Conservation (phyloP, 352 stramenopile genomes). For the Stramenopiles sp. region DNA sequence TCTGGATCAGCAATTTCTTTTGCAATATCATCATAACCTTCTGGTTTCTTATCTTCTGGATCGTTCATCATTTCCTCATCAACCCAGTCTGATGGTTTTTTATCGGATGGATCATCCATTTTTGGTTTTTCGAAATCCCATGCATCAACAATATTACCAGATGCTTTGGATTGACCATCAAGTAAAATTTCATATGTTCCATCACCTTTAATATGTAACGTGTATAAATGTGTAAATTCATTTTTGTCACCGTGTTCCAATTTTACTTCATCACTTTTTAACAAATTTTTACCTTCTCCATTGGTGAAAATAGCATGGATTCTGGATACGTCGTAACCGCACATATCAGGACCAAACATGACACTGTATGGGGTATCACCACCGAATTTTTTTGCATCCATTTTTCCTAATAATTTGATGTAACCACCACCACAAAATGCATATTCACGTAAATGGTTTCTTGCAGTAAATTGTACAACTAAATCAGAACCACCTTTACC, state of each 20-base stretch:
- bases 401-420: conserved; percentile 88
- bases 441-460: background rate
- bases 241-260: conserved; percentile 41
- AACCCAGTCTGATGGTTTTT: conserved; percentile 95
- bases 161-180: conserved; percentile 78
- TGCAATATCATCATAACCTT: conserved; percentile 89
- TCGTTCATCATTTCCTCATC: conserved; percentile 32
- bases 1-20: conserved; percentile 87
- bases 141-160: conserved; percentile 68
- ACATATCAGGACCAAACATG: conserved; percentile 99
- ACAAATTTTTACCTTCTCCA: conserved; percentile 43
- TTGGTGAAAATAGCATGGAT: conserved; percentile 96
- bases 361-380: conserved; percentile 80
- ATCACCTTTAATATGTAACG: conserved; percentile 82
- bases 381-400: conserved; percentile 75
- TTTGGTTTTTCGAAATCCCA: conserved; percentile 84
- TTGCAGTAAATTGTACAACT: background rate
- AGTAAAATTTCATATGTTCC: conserved; percentile 92
- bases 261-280: conserved; percentile 71
- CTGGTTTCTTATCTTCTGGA: conserved; percentile 70
- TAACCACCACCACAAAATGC: conserved; percentile 84
- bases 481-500: background rate
- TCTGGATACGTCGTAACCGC: conserved; percentile 72
- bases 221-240: conserved; percentile 88
- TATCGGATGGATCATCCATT: conserved; percentile 85